Conservation (phyloP, 805 yeast species). For the Myxozyma kluyveri region DNA sequence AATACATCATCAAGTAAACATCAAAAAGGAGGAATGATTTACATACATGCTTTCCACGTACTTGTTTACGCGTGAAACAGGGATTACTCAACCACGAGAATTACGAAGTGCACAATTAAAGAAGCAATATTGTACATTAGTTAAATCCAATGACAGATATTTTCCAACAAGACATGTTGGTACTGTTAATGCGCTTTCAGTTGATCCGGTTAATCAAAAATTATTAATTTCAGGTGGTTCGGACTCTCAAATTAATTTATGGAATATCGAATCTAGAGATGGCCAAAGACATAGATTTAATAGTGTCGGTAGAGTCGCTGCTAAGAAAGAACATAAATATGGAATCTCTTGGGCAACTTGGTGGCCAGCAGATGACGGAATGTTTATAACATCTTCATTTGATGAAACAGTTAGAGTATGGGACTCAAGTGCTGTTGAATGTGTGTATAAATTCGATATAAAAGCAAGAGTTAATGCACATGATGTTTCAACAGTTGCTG, state of each 20-base stretch:
- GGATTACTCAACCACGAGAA: conserved; percentile 25
- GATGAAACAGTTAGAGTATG: conserved; percentile 75
- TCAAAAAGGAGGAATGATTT: background rate
- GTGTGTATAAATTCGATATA: conserved; percentile 64
- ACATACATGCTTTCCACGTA: conserved; percentile 25
- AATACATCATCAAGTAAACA: background rate
- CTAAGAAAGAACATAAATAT: conserved; percentile 52
- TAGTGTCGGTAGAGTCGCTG: conserved; percentile 25
- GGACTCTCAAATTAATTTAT: conserved; percentile 63
- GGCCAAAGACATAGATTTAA: conserved; percentile 25
- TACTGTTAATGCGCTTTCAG: conserved; percentile 59
- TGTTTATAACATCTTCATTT: conserved; percentile 79
- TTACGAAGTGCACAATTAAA: conserved; percentile 23
- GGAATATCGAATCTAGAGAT: conserved; percentile 52
- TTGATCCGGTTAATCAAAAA: conserved; percentile 48
- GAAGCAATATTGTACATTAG: conserved; percentile 21
- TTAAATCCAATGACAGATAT: conserved; percentile 22
- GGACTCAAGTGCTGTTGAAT: conserved; percentile 68
- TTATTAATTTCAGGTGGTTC: conserved; percentile 69
- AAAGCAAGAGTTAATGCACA: conserved; percentile 63
- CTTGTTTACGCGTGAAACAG: conserved; percentile 27
- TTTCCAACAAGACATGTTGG: conserved; percentile 37
- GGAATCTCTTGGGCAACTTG: conserved; percentile 75
- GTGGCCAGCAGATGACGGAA: conserved; percentile 88
- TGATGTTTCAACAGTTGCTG: conserved; percentile 50